Evolutionary conservation across 2,329 filamentous ascomycete genomes (phyloP).

Genomic region (Fusarium sp.): DNA sequence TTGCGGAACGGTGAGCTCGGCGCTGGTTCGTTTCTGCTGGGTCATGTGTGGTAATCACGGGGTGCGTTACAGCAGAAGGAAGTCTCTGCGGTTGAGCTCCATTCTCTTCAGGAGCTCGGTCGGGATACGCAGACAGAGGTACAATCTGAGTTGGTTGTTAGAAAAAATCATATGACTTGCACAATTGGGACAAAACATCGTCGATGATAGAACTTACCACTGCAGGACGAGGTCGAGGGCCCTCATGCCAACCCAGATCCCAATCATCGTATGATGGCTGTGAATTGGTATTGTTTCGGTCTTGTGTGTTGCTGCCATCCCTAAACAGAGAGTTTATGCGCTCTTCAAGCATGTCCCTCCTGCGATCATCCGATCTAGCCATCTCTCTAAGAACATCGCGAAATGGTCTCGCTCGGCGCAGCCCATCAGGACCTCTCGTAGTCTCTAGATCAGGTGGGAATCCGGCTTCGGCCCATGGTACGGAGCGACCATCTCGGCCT

Average conservation of each 20-base stretch:
- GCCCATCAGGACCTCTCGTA: constrained; percentile 6
- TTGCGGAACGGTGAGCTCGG: neutral
- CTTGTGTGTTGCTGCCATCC: constrained; percentile 24
- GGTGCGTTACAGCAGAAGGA: neutral
- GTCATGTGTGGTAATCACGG: neutral
- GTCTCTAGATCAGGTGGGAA: constrained; percentile 22
- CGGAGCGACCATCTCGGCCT: constrained; percentile 20
- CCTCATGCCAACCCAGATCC: constrained; percentile 41
- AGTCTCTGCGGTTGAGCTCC: neutral
- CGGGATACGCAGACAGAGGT: neutral
- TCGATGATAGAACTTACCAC: constrained; percentile 32
- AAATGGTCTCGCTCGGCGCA: constrained; percentile 28
- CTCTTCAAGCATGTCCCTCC: constrained; percentile 42
- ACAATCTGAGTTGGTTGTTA: constrained; percentile 22
- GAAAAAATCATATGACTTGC: neutral
- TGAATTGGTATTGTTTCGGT: constrained; percentile 10
- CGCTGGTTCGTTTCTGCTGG: neutral
- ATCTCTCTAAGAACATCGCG: constrained; percentile 42
- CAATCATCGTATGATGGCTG: constrained; percentile 11
- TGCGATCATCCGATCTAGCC: constrained; percentile 35
- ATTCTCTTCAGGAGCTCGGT: neutral
- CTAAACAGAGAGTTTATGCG: constrained; percentile 41
- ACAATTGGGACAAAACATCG: neutral
- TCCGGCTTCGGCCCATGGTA: constrained; percentile 38
- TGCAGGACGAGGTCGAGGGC: constrained; percentile 30